These are phyloP conservation scores for Pyrus communis DNA, from an alignment of 306 rosid genomes.

Conservation along the genomic window DNA sequence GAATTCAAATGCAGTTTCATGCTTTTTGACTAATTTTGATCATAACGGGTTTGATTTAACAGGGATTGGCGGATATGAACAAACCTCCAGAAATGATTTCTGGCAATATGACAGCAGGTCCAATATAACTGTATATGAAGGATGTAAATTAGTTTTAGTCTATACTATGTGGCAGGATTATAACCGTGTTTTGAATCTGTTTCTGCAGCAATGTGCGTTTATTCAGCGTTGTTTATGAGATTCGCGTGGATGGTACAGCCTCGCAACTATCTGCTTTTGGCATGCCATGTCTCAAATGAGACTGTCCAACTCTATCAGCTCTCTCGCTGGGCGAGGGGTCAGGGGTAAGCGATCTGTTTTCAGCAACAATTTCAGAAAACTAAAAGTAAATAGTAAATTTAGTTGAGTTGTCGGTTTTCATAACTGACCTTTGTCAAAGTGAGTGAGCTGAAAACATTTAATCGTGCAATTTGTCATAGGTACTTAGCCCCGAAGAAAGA, in stretches of 20 bases:
- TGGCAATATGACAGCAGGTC: constrained; percentile 94
- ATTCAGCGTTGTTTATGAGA: constrained; percentile 59
- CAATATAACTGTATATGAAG: constrained; percentile 3
- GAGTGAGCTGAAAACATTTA: background rate
- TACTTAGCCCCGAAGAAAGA: constrained; percentile 48
- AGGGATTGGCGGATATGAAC: constrained; percentile 85
- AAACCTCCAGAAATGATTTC: constrained; percentile 97
- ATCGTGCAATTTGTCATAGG: constrained; percentile 16
- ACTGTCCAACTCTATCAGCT: constrained; percentile 58
- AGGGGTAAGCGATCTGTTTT: constrained; percentile 23
- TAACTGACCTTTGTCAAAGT: background rate
- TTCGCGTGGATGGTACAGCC: constrained; percentile 79
- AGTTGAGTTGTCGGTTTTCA: background rate
- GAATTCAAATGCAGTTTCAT: background rate
- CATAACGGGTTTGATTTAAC: background rate
- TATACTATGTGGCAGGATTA: background rate
- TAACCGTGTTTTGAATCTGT: background rate
- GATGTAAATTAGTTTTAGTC: background rate
- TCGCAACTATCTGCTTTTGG: constrained; percentile 55
- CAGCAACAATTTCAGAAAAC: background rate
- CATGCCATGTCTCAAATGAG: constrained; percentile 69
- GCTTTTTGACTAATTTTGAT: background rate
- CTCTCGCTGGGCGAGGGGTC: constrained; percentile 65
- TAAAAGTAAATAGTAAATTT: background rate
- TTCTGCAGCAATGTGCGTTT: constrained; percentile 61